Conservation (phyloP, 2,329 filamentous ascomycete genomes). For the Pseudogymnoascus sp. region DNA sequence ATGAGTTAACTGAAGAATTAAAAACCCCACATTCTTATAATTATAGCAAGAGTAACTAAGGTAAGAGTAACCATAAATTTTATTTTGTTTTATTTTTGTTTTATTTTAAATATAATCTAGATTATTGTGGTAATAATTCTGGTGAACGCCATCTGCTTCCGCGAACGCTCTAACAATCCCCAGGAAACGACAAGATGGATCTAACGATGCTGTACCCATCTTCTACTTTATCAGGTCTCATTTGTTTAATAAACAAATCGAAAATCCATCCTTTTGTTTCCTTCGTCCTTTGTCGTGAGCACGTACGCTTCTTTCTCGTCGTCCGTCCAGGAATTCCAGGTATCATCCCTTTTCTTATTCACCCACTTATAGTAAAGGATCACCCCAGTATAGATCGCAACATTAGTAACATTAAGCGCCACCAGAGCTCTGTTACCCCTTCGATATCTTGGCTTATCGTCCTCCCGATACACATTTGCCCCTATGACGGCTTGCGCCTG, state of each 20-base stretch:
- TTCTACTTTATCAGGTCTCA: neutral
- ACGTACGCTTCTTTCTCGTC: constrained; percentile 42
- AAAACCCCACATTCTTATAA: neutral
- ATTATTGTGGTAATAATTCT: no score
- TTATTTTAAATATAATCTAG: neutral
- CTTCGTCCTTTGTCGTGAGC: constrained; percentile 33
- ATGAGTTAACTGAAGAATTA: neutral
- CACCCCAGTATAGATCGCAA: constrained; percentile 37
- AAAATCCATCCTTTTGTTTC: constrained; percentile 34
- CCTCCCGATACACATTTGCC: constrained; percentile 34
- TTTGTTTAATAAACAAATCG: constrained; percentile 24
- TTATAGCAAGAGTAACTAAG: neutral
- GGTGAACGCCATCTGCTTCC: no score
- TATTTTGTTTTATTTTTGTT: neutral
- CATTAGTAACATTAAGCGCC: constrained; percentile 40
- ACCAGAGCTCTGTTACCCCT: constrained; percentile 50
- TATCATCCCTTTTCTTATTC: constrained; percentile 34
- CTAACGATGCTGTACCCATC: neutral
- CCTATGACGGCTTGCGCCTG: constrained; percentile 36
- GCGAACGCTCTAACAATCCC: no score
- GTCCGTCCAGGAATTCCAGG: constrained; percentile 38
- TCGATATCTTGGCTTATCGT: constrained; percentile 45
- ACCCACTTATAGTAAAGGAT: constrained; percentile 41
- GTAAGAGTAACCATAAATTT: neutral
- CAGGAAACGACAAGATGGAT: no score